phyloP scores from a whole-genome alignment of 139 green algal species.

The Chlamydomonas urium region DNA sequence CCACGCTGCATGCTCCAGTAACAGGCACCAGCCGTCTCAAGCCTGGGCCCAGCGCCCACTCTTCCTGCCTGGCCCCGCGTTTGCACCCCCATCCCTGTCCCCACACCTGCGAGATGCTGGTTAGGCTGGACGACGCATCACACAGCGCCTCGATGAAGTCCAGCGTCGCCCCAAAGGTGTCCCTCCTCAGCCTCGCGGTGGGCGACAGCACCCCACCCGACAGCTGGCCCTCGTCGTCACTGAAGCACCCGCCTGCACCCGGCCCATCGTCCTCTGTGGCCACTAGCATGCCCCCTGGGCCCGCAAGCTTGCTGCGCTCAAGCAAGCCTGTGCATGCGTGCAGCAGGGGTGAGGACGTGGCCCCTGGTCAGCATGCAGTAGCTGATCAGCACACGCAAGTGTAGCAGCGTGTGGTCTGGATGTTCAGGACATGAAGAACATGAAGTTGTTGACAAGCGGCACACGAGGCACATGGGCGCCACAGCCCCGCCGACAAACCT shows the following conservation, averaged over 20 bases:
- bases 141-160: constrained; percentile 95
- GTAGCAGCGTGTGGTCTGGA: too few species aligned
- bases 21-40: too few species aligned
- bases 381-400: too few species aligned
- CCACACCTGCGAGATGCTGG: constrained; percentile 54
- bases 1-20: too few species aligned
- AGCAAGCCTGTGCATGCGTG: neutral
- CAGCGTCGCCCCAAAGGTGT: constrained; percentile 88
- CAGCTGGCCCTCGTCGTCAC: constrained; percentile 10
- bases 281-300: neutral
- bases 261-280: neutral
- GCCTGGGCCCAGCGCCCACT: too few species aligned
- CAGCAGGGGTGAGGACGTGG: neutral
- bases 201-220: constrained; percentile 43
- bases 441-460: too few species aligned
- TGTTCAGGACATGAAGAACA: too few species aligned
- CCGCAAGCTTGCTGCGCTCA: constrained; percentile 11
- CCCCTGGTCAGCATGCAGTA: too few species aligned
- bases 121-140: constrained; percentile 73
- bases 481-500: too few species aligned
- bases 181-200: constrained; percentile 55
- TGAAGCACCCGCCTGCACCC: constrained; percentile 5
- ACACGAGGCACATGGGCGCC: too few species aligned
- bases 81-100: too few species aligned
- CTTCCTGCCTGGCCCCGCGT: too few species aligned